A percentile compares a stretch with the other conserved stretches of the same genome.
These are phyloP conservation scores for Candida incommunis DNA, from an alignment of 805 yeast species.

Conservation along the genomic window DNA sequence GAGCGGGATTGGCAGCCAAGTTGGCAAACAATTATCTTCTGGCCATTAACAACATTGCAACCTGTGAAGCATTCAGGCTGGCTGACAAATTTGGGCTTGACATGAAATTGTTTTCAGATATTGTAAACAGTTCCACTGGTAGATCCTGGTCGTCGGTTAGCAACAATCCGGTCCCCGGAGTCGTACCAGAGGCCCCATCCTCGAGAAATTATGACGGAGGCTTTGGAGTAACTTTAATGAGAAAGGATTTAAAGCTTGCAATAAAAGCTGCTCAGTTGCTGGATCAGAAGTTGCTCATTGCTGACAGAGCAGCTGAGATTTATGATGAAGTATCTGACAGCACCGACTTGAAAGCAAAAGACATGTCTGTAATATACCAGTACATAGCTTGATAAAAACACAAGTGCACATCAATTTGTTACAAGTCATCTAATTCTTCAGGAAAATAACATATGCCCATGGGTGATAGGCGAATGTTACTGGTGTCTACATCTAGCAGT, in stretches of 20 bases:
- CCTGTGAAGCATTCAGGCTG: conserved; percentile 39
- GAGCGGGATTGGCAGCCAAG: conserved; percentile 41
- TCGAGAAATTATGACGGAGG: conserved; percentile 34
- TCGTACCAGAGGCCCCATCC: conserved; percentile 32
- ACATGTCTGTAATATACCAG: conserved; percentile 17
- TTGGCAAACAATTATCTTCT: conserved; percentile 38
- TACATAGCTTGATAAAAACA: too few species aligned
- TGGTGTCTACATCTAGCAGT: too few species aligned
- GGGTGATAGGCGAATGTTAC: too few species aligned
- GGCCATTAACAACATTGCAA: conserved; percentile 40
- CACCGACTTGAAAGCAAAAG: conserved; percentile 9
- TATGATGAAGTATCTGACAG: conserved; percentile 11
- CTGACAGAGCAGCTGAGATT: conserved; percentile 12
- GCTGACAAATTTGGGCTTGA: conserved; percentile 36
- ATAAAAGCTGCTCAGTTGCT: conserved; percentile 15
- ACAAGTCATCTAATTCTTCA: too few species aligned
- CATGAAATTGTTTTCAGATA: conserved; percentile 31
- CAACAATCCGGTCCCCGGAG: conserved; percentile 39
- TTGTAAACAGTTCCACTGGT: conserved; percentile 39
- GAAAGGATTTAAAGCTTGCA: conserved; percentile 28
- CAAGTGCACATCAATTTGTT: too few species aligned
- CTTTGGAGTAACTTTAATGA: conserved; percentile 22
- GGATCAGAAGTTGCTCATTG: conserved; percentile 12
- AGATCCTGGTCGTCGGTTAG: conserved; percentile 41
- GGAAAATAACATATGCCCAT: too few species aligned